Base-by-base conservation (phyloP, 2,329 filamentous ascomycete genomes). In the Grosmannia serpens region DNA sequence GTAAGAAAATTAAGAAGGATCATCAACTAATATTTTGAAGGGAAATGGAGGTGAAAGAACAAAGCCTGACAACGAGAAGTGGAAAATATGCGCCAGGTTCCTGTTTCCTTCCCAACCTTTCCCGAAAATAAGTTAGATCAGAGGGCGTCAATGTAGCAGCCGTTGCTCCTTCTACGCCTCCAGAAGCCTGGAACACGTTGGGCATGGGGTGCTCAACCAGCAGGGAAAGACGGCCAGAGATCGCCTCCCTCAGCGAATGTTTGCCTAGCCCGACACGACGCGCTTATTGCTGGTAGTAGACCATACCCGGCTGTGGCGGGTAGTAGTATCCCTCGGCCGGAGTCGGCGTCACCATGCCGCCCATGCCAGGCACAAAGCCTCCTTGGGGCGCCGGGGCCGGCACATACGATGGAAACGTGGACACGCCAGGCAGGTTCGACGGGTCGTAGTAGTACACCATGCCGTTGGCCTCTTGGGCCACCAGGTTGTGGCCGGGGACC, bases 401-500 rank as follows among this genome's bases (percentile, higher is more conserved):
- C 26, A 44, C 31, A 62, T 79, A 81, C 1, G 73, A 59, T 33
- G 75, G 73, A 63, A 81, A 82, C 24, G 70, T 66, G 54, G 74
- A 69, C 62, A 82, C 74, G 1, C 80, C 74, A 29, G 82, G 75
- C 53, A 91, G 75, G 67, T 91, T 86, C n/a, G 85, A 80, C 9
- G 89, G 80, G 67, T 95, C 88, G 66, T 91, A 91, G 70, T 96
- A 99, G 71, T 95, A 97, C 1, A 96, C 91, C 81, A 95, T 97
- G 62, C 94, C 94, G 65, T 96, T 95, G 63, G 86, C 85, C 74
- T 97, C 92, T 70, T 96, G 91, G 0, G 90, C 89, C 53, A 87
- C 81, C 49, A 84, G 70, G 62, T 76, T 71, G 33, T 75, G 72
- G 33, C 68, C 67, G 31, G 67, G 64, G 53, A 74, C 71, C n/a